phyloP scores from a whole-genome alignment of 805 yeast genomes.

The Sungouiozyma ichnusensis region DNA sequence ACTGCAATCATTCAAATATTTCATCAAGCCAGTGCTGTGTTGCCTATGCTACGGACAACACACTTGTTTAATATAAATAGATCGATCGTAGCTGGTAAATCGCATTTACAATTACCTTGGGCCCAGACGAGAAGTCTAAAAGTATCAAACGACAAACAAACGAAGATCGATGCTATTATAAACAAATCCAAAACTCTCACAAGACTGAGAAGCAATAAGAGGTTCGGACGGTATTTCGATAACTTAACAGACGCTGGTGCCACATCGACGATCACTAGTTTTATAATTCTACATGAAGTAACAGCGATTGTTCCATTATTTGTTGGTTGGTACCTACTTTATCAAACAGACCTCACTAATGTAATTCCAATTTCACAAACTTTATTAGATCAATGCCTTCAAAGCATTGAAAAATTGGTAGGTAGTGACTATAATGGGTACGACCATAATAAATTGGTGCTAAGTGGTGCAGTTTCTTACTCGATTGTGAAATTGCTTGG shows the following conservation, averaged over 20 bases:
- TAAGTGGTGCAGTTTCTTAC: slow-evolving; percentile 70
- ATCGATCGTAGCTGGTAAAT: background rate
- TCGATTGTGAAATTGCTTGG: slow-evolving; percentile 47
- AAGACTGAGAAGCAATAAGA: slow-evolving; percentile 20
- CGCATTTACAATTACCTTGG: background rate
- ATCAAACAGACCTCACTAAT: slow-evolving; percentile 36
- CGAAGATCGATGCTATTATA: slow-evolving; percentile 7
- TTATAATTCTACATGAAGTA: slow-evolving; percentile 60
- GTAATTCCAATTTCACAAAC: slow-evolving; percentile 10
- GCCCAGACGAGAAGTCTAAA: background rate
- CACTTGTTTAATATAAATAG: background rate
- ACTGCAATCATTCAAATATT: too few species aligned
- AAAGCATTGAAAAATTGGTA: slow-evolving; percentile 44
- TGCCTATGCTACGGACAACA: background rate
- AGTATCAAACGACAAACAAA: background rate
- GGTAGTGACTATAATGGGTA: slow-evolving; percentile 25
- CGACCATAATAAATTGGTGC: slow-evolving; percentile 43
- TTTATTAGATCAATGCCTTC: slow-evolving; percentile 47
- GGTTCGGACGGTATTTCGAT: slow-evolving; percentile 18
- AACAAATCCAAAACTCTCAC: slow-evolving; percentile 19
- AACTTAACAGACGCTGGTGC: slow-evolving; percentile 24
- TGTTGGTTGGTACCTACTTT: slow-evolving; percentile 57
- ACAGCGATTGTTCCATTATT: slow-evolving; percentile 65
- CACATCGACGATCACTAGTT: slow-evolving; percentile 39
- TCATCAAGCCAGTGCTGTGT: too few species aligned